A percentile compares a stretch with the other conserved stretches of the same genome.
phyloP scores from a whole-genome alignment of 2,329 filamentous ascomycete species.

The Xylariaceae sp. region DNA sequence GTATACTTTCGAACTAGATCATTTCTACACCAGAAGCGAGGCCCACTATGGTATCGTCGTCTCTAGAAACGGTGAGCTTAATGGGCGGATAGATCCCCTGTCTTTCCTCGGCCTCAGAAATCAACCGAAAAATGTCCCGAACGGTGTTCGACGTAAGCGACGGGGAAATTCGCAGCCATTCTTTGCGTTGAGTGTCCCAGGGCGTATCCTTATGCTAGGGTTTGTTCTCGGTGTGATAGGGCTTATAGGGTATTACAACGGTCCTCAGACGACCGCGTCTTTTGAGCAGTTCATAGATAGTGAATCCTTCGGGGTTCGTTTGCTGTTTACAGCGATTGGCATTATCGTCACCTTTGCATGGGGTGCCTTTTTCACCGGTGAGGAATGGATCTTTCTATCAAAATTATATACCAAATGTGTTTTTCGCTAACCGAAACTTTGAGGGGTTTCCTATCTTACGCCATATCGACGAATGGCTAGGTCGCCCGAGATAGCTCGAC shows the following conservation, averaged over 20 bases:
- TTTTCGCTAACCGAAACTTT: too few species aligned
- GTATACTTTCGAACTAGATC: constrained; percentile 6
- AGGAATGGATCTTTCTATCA: too few species aligned
- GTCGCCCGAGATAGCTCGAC: constrained; percentile 35
- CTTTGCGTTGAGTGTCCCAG: constrained; percentile 35
- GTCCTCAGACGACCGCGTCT: constrained; percentile 17
- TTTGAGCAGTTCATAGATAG: constrained; percentile 34
- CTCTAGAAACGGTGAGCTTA: background rate
- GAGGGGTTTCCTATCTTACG: constrained; percentile 40
- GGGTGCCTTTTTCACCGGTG: constrained; percentile 24
- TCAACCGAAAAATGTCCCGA: background rate
- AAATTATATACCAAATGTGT: constrained; percentile 1
- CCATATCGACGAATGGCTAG: constrained; percentile 41
- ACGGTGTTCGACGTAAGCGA: background rate
- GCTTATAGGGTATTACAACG: constrained; percentile 29
- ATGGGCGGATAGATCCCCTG: background rate
- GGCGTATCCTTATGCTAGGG: constrained; percentile 34
- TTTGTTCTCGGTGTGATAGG: constrained; percentile 16
- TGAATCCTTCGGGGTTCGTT: constrained; percentile 28
- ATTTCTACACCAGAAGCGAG: constrained; percentile 1
- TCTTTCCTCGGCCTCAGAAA: background rate
- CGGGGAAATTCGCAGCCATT: constrained; percentile 17
- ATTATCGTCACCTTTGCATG: constrained; percentile 30
- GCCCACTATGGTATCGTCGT: constrained; percentile 9
- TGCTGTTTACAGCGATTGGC: constrained; percentile 31